A percentile compares a stretch with the other conserved stretches of the same genome.
Conservation (phyloP, 371 early-diverging fungal genomes). For the Saksenaea vasiformis region DNA sequence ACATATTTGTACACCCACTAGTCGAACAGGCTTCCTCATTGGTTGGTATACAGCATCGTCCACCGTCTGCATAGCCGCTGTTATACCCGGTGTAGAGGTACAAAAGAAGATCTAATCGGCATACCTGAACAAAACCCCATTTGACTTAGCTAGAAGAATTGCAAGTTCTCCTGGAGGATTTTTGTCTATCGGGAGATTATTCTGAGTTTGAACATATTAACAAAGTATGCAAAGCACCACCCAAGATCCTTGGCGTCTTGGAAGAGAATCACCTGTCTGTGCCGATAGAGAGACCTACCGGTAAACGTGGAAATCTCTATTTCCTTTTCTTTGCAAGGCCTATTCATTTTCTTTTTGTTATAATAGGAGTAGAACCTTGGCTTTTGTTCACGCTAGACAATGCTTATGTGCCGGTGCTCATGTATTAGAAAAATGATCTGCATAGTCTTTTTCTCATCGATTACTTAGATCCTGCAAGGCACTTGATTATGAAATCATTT, state of each 20-base stretch:
- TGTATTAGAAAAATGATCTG: constrained; percentile 16
- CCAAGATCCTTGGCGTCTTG: constrained; percentile 37
- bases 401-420: constrained; percentile 34
- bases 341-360: constrained; percentile 1
- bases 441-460: not conserved
- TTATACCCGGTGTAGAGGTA: constrained; percentile 35
- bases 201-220: constrained; percentile 36
- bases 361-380: constrained; percentile 26
- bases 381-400: constrained; percentile 27
- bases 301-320: not conserved
- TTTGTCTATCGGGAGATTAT: constrained; percentile 30
- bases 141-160: constrained; percentile 29
- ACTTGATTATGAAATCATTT: constrained; percentile 46
- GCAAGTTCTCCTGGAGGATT: constrained; percentile 23
- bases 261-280: not conserved
- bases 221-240: constrained; percentile 35
- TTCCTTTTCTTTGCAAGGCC: not conserved
- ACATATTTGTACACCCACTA: constrained; percentile 38
- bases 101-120: not conserved
- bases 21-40: constrained; percentile 34
- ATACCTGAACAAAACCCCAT: not conserved
- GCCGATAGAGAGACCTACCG: not conserved
- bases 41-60: constrained; percentile 39
- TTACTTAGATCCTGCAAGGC: constrained; percentile 17
- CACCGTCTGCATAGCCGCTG: constrained; percentile 42